Base-by-base conservation (phyloP, 306 rosid species). In the Trifolium pratense region DNA sequence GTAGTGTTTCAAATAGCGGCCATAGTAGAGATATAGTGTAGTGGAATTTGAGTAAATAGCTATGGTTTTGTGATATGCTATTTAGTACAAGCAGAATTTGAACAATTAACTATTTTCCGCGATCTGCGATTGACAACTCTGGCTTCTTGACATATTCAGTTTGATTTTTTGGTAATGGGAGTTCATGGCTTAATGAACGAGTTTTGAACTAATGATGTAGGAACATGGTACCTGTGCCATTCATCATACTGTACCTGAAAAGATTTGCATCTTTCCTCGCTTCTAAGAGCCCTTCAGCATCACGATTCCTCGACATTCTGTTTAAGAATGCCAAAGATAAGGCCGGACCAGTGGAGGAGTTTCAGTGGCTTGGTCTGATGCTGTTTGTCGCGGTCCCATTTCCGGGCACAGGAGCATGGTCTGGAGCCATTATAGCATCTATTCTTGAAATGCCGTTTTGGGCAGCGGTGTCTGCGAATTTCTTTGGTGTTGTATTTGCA, bases 341-440 rank as follows among this genome's bases (percentile, higher is more conserved):
- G 80, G 98, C 96, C 15, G 95, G 91, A 26, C 97, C 97, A 2
- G 91, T 91, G 45, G 89, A 94, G 82, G 97, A 94, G 90, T 94
- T 94, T 80, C 97, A 91, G 75, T 94, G 98, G 98, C 95, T 91
- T 55, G 97, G 98, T 67, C 86, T 91, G 17, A 91, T 94, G 97
- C 75, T 91, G 73, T 94, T 94, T 76, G 98, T 94, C 51, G 97
- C 97, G 18, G 97, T 94, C 75, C 98, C 97, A 74, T 94, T 94
- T 80, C 98, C 97, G 0, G 97, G 98, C 63, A 94, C 97, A 25
- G 98, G 97, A 75, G 97, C 98, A 31, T 94, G 98, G 98, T 72
- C 95, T 1, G 95, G 97, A 36, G 96, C 98, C 67, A 42, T 94
- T 32, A 81, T 94, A 81, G 97, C 98, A 43, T 88, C 97, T 16